Evolutionary conservation across 805 yeast species (phyloP).

Genomic region (Candida germanica): DNA sequence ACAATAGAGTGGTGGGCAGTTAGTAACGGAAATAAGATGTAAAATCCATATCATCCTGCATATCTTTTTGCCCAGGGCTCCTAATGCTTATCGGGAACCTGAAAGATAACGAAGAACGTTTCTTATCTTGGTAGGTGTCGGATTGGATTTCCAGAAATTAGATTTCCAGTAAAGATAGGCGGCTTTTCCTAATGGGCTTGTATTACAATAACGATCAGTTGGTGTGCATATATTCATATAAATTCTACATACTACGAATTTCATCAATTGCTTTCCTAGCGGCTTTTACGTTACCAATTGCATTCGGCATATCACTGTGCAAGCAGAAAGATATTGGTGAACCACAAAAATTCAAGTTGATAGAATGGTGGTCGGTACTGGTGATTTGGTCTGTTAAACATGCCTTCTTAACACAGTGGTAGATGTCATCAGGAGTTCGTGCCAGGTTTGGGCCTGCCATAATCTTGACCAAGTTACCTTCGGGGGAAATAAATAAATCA

Average conservation of each 20-base stretch:
- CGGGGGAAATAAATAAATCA: conserved; percentile 30
- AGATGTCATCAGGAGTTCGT: conserved; percentile 29
- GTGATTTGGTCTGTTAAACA: conserved; percentile 22
- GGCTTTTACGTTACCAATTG: conserved; percentile 26
- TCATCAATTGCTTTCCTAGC: conserved; percentile 25
- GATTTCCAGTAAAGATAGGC: no score
- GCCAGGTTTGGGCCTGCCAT: conserved; percentile 24
- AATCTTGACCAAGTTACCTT: conserved; percentile 24
- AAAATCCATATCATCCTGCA: no score
- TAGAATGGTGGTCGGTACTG: conserved; percentile 18
- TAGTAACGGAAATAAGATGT: no score
- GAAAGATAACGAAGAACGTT: no score
- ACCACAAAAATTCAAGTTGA: conserved; percentile 24
- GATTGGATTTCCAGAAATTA: no score
- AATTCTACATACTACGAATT: no score
- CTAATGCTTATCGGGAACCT: no score
- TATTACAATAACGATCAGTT: no score
- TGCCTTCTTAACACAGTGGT: conserved; percentile 22
- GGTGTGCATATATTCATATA: conserved; percentile 3
- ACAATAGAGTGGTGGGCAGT: no score
- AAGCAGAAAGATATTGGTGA: conserved; percentile 31
- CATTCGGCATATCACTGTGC: conserved; percentile 38
- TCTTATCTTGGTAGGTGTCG: no score
- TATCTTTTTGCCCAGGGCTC: no score
- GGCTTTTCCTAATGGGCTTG: no score